Conservation (phyloP, 805 yeast species). For the Vanderwaltozyma verrucispora region DNA sequence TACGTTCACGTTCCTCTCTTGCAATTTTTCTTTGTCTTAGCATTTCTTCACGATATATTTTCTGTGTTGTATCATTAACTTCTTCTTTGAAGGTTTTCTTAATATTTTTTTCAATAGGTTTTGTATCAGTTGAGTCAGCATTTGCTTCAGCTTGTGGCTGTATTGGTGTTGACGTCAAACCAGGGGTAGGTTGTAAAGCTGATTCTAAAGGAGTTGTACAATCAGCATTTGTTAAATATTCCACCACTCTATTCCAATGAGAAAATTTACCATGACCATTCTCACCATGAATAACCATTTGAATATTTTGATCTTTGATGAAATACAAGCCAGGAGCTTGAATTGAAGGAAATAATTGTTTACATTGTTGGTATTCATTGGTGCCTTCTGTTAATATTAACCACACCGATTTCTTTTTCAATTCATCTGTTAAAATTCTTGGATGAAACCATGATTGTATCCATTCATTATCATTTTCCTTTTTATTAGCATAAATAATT, state of each 20-base stretch:
- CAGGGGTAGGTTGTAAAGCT: neutral
- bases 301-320: slow-evolving; percentile 37
- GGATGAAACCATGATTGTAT: slow-evolving; percentile 9
- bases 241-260: slow-evolving; percentile 4
- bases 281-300: slow-evolving; percentile 2
- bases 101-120: slow-evolving; percentile 6
- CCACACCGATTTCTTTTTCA: slow-evolving; percentile 23
- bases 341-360: slow-evolving; percentile 44
- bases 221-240: neutral
- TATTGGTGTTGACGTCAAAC: neutral
- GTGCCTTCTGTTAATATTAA: slow-evolving; percentile 34
- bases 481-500: slow-evolving; percentile 29
- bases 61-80: slow-evolving; percentile 19
- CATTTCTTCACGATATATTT: slow-evolving; percentile 26
- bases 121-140: neutral
- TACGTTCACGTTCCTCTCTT: slow-evolving; percentile 44
- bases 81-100: slow-evolving; percentile 12
- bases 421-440: slow-evolving; percentile 4
- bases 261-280: slow-evolving; percentile 3
- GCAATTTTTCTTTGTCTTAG: slow-evolving; percentile 24
- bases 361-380: slow-evolving; percentile 37
- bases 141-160: neutral
- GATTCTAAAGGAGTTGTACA: neutral
- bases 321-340: slow-evolving; percentile 47
- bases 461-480: slow-evolving; percentile 24